Base-by-base conservation (phyloP, 2,329 filamentous ascomycete genomes). In the Huntiella decipiens region DNA sequence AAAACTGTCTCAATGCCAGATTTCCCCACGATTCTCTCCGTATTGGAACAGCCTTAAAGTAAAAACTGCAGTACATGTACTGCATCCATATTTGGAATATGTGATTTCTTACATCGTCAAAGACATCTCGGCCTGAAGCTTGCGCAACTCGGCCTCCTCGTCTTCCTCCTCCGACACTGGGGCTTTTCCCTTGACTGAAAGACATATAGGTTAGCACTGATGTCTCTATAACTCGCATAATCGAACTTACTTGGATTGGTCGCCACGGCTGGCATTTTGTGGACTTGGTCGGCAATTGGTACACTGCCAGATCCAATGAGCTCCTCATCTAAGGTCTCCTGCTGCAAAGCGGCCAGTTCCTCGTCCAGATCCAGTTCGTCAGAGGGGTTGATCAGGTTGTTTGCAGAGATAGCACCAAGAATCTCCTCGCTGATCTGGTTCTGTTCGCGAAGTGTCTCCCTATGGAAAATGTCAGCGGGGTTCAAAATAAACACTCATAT, bases 61-160 rank as follows among this genome's bases (percentile, higher is more conserved):
- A 28, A 28, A 28, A 28, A 28, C 22, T 16, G 4, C 8, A 39
- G 16, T 10, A 13, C 7, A 39, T 19, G 22, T 16, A 39, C 22
- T 13, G 5, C 38, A 22, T 39, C 38, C 16, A 11, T 22, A 15
- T n/a, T 19, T 19, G 16, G 22, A 19, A 12, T 39, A 15, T 13
- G 5, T 8, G 12, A 34, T 38, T 34, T n/a, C 39, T 70, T 57
- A 93, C 22, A 28, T 28, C 22, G 22, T 28, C 80, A 95, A 94
- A 53, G 87, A 87, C 88, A 96, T 96, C 64, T 95, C 88, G 33
- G 85, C 87, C 61, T 93, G 86, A 54, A 98, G 64, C 65, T 91
- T 95, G 63, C 81, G 76, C 58, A 96, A 68, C 66, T 96, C 88
- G 56, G 80, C 88, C 62, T 96, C 88, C 59, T 96, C 91, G 70